Base-by-base conservation (phyloP, 352 stramenopile species). In the Globisporangium solare region DNA sequence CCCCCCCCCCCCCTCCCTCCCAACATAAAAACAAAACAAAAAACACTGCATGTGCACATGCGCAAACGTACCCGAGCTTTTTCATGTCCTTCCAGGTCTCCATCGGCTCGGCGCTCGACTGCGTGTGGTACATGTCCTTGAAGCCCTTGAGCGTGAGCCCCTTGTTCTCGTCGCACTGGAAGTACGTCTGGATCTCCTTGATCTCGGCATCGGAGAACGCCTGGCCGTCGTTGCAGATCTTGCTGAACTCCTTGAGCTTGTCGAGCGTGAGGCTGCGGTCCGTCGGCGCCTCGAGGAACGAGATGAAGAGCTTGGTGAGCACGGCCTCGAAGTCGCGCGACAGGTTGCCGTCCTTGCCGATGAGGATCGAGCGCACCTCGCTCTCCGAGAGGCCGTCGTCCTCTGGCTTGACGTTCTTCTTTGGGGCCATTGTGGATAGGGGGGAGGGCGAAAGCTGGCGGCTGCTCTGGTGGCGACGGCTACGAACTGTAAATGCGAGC, bases 71-170 rank as follows among this genome's bases (percentile, higher is more conserved):
- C 79, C 85, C 82, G 20, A 95, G 83, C 70, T 91, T 92, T 68
- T 89, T 86, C 78, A 95, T 83, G 68, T 95, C 85, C 62, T 83
- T 83, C 85, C 85, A 95, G 47, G 85, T 95, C 76, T 95, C 85
- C 69, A 89, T 83, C 15, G 83, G 81, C 70, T 95, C 85, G 37
- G 83, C 83, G 64, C 85, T 94, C 58, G 85, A 93, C 69, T 95
- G 85, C 65, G 85, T 95, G 71, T 93, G 85, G 79, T 95, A 95
- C 83, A 95, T 95, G 63, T 95, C 85, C 72, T 92, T 93, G 67
- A 93, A 95, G 43, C 85, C 85, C 73, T 90, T 90, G 51, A 92
- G 77, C 63, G 85, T 94, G 61, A 94, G 71, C 15, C 83, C 83
- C 76, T 92, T 92, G 73, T 94, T 94, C 70, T 95, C 85, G 60